Evolutionary conservation across 2,329 filamentous ascomycete genomes (phyloP), one percentile per base, ranked within the genome.

Genomic region (Nigrograna mackinnonii): DNA sequence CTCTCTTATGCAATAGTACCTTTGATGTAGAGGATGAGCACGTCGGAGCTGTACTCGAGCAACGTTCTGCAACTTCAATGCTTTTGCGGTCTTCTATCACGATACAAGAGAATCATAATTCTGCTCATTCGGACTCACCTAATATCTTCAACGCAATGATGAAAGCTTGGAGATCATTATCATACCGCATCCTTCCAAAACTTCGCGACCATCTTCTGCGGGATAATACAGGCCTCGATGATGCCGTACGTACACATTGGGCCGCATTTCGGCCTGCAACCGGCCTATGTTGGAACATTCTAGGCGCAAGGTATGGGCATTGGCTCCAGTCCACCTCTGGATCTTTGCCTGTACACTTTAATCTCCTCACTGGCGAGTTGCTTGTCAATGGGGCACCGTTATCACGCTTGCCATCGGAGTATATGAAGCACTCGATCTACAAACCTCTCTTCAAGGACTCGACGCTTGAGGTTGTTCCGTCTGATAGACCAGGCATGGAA

Each of bases 351-450:
- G 4, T 20, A 12, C 71, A 77, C 18, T 76, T 75, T 48, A 79
- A 80, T 46, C 36, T 81, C 0, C 47, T 85, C 2, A 76, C 69
- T 0, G 79, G 75, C 0, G 66, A 75, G 19, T 59, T 85, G 0
- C 66, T 82, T 0, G 70, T 84, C 1, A 69, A 82, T 42, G 79
- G 80, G 0, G 28, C 62, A 1, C 79, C 77, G 0, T 50, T 82
- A 0, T 57, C 69, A 4, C 68, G 74, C 2, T 64, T 83, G 0
- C 80, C 80, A 0, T 2, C 7, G 0, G 47, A 70, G 0, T 83
- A 79, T 36, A 65, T 73, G 22, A 6, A 12, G 0, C 66, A 79
- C 37, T 7, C 51, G 0, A 60, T 60, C 0, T 83, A 78, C 47
- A 9, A 11, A 0, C 50, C 53, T 0, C 54, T 83, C 0, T 82